Evolutionary conservation across 169 alveolate genomes (phyloP), one percentile per base, ranked within the genome.

Genomic region (Plasmodium chabaudi): DNA sequence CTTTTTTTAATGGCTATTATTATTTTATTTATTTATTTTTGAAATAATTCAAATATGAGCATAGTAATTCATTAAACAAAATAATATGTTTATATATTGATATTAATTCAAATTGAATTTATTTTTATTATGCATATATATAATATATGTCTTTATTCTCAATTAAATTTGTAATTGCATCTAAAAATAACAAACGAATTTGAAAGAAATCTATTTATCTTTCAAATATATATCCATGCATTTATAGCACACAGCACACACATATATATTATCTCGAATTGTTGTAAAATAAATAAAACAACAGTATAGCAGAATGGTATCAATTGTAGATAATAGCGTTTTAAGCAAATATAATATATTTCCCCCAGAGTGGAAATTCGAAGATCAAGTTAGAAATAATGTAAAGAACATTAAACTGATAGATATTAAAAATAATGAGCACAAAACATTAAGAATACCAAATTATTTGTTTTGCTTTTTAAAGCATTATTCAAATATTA

Each of bases 391-490:
- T 21, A 12, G 57, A 55, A 12, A 67, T 15, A 49, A 77, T 51
- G 63, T 49, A 12, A 69, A 77, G 71, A 25, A 13, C 10, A 68
- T 77, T 27, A 63, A 49, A 9, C 13, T 77, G 65, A 55, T 77
- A 77, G 75, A 77, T 61, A 13, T 77, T 44, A 61, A 47, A 42
- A 64, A 47, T 34, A 21, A 63, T 17, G 77, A 77, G 34, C 51
- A 27, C 46, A 63, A 39, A 64, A 47, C 47, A 1, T 9, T 77
- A 17, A 19, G 25, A 9, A 65, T 77, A 57, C 75, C 74, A 12
- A 49, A 27, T 42, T 74, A 63, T 64, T 64, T 77, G 42, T 77
- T 47, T 46, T 39, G 51, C 46, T 63, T 77, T 63, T 77, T 77
- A 17, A 77, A 77, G 53, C 65, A 23, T 19, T 77, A 61, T 49